Base-by-base conservation (phyloP, 1,139 yeast genomes). In the Hemisphaericaspora lyxosophila region DNA sequence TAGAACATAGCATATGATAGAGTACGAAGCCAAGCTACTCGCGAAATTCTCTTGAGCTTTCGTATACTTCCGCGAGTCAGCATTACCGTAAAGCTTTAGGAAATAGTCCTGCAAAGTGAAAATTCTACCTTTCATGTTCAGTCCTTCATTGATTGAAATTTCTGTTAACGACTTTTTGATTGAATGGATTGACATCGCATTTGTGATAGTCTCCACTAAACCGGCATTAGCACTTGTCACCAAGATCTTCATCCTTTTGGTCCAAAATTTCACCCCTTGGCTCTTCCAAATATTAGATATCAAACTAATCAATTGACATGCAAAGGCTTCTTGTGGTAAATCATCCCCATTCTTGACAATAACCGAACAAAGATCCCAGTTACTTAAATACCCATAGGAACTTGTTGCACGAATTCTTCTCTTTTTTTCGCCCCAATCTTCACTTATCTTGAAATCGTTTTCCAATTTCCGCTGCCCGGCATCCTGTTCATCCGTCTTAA, bases 331-430 rank as follows among this genome's bases (percentile, higher is more conserved):
- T 57, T 92, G 98, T 15, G 96, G 86, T 37, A 92, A 62, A 59
- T 92, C 98, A 53, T 86, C 92, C 22, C 98, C 98, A 35, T 96
- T 90, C 55, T 92, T 92, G 7, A 92, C 96, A 55, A 92, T 92
- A 3, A 90, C 97, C 0, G 97, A 89, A 49, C 92, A 88, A 27
- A 92, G 60, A 44, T 92, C 97, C 98, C 98, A 92, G 57, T 88
- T 86, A 24, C 82, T 85, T 20, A 85, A 60, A 55, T 89, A 95
- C 0, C 98, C 98, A 55, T 71, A 89, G 5, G 80, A 78, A 40
- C 96, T 86, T 4, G 84, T 71, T 39, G 74, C 76, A 42, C 94
- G 72, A 27, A 92, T 90, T 47, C 97, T 70, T 43, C 78, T 83
- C 51, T 82, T 85, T 50, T 90, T 88, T 0, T 84, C 70, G 23